Conservation (phyloP, 2,329 filamentous ascomycete species). For the Ophiosphaerella narmari region DNA sequence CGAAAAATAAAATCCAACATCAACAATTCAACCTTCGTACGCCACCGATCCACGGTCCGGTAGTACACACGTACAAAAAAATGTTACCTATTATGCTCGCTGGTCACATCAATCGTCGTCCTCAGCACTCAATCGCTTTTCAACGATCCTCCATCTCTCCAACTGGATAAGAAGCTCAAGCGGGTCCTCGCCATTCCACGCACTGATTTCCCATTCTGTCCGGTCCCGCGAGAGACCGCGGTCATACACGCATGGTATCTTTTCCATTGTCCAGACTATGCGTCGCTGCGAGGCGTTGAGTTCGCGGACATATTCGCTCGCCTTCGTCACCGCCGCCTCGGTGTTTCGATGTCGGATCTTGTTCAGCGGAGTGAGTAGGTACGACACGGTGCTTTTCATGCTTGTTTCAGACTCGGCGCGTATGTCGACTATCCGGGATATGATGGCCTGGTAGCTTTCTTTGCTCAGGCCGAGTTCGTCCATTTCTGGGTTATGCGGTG, state of each 20-base stretch:
- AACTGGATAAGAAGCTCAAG: constrained; percentile 27
- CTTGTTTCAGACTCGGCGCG: constrained; percentile 6
- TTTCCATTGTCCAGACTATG: constrained; percentile 32
- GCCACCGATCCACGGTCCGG: neutral
- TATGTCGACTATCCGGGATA: constrained; percentile 22
- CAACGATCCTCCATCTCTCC: constrained; percentile 30
- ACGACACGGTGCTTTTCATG: constrained; percentile 5
- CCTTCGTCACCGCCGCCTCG: constrained; percentile 19
- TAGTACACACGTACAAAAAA: neutral
- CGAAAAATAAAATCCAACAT: too few species aligned
- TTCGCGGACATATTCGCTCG: constrained; percentile 25
- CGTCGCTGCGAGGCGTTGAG: constrained; percentile 21
- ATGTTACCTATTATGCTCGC: too few species aligned
- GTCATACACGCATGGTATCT: constrained; percentile 28
- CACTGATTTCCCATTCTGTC: constrained; percentile 32
- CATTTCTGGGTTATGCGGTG: constrained; percentile 33
- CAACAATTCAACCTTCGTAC: too few species aligned
- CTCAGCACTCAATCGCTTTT: constrained; percentile 23
- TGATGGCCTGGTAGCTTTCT: constrained; percentile 15
- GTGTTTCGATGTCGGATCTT: constrained; percentile 18
- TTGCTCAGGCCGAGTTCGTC: constrained; percentile 23
- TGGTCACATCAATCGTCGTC: constrained; percentile 18
- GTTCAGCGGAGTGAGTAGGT: constrained; percentile 10
- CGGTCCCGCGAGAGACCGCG: constrained; percentile 14
- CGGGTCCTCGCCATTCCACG: constrained; percentile 29